phyloP scores from a whole-genome alignment of 129 eudicot genomes.

The Cynara cardunculus region DNA sequence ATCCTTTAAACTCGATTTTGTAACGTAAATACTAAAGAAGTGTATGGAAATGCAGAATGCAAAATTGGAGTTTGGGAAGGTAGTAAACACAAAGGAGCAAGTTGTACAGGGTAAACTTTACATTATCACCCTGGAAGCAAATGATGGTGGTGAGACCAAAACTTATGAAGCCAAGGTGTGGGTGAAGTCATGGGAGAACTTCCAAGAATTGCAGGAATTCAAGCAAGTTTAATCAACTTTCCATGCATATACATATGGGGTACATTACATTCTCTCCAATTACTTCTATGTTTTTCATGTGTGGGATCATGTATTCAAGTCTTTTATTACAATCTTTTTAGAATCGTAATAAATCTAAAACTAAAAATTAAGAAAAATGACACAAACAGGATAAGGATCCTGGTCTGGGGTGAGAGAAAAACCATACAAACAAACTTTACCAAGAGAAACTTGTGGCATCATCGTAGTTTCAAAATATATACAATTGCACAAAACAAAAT shows the following conservation, averaged over 20 bases:
- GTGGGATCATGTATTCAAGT: too few relatives aligned
- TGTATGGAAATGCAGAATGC: slow-evolving; percentile 41
- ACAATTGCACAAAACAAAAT: too few relatives aligned
- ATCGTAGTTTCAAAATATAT: too few relatives aligned
- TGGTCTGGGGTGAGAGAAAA: too few relatives aligned
- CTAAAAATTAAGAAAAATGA: too few relatives aligned
- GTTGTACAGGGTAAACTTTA: slow-evolving; percentile 56
- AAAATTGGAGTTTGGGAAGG: slow-evolving; percentile 55
- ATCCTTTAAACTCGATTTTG: not conserved
- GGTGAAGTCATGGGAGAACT: slow-evolving; percentile 80
- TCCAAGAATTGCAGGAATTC: slow-evolving; percentile 65
- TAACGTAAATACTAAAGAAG: not conserved
- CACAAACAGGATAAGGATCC: too few relatives aligned
- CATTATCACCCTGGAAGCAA: slow-evolving; percentile 61
- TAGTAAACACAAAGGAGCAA: slow-evolving; percentile 51
- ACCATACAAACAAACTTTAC: too few relatives aligned
- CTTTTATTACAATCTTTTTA: too few relatives aligned
- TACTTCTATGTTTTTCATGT: too few relatives aligned
- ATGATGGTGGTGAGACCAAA: slow-evolving; percentile 56
- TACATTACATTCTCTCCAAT: too few relatives aligned
- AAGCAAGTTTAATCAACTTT: slow-evolving; percentile 29
- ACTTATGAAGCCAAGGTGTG: slow-evolving; percentile 70
- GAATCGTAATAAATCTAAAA: too few relatives aligned
- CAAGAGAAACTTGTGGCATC: too few relatives aligned
- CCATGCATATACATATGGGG: not conserved